Conservation (phyloP, 768 basidiomycete genomes). For the Pleurotus eryngii region DNA sequence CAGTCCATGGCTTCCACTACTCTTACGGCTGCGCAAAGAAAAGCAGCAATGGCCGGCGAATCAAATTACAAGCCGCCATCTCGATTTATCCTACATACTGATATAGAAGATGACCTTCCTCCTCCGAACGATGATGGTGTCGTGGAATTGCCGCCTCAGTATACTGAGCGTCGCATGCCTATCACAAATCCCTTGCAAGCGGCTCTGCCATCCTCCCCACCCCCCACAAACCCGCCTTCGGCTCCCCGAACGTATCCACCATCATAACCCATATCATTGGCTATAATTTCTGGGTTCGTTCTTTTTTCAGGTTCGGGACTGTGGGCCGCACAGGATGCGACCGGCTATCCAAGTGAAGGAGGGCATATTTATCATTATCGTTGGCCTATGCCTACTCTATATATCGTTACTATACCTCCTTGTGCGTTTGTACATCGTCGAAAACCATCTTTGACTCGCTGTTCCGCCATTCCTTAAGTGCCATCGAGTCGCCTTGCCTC, state of each 20-base stretch:
- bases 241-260: not conserved
- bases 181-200: not conserved
- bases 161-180: constrained; percentile 9
- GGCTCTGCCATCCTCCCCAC: not conserved
- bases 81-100: constrained; percentile 14
- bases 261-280: no score
- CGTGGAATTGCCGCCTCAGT: constrained; percentile 14
- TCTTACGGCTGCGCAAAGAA: constrained; percentile 42
- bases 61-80: constrained; percentile 27
- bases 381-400: not conserved
- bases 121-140: constrained; percentile 10
- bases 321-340: not conserved
- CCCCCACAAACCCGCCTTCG: not conserved
- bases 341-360: not conserved
- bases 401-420: constrained; percentile 6
- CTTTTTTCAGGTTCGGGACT: not conserved
- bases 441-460: not conserved
- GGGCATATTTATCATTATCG: not conserved
- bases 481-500: not conserved
- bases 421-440: constrained; percentile 1
- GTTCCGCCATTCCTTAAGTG: not conserved
- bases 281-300: not conserved
- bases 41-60: constrained; percentile 53
- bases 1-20: constrained; percentile 13
- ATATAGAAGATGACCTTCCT: constrained; percentile 10